These are phyloP conservation scores for Sporobolomyces roseus DNA, from an alignment of 768 basidiomycete genomes.

Conservation along the genomic window DNA sequence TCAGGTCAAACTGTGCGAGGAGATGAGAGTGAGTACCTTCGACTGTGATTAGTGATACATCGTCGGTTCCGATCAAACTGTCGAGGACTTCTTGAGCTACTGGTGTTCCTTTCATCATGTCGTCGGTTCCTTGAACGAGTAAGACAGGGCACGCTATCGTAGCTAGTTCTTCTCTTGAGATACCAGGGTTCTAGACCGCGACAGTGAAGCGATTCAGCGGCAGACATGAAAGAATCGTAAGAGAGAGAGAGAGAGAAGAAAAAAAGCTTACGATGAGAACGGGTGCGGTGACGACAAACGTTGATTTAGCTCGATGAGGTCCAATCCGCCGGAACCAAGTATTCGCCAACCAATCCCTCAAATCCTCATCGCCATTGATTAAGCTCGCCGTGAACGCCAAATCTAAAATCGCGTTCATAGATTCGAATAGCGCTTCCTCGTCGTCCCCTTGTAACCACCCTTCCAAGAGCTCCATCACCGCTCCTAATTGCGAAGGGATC, in stretches of 20 bases:
- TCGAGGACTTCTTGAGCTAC: neutral
- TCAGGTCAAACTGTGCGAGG: too few relatives aligned
- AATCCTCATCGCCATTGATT: neutral
- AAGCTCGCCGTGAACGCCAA: neutral
- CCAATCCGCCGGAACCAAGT: conserved; percentile 4
- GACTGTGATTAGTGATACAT: neutral
- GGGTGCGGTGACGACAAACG: neutral
- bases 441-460: conserved; percentile 1
- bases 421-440: neutral
- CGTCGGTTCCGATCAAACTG: neutral
- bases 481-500: neutral
- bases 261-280: neutral
- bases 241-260: neutral
- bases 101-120: neutral
- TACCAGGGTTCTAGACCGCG: neutral
- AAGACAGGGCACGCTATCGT: neutral
- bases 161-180: neutral
- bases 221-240: too few relatives aligned
- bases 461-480: neutral
- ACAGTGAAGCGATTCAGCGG: too few relatives aligned
- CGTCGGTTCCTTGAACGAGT: neutral
- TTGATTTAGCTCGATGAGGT: conserved; percentile 4
- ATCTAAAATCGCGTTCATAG: neutral
- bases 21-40: neutral
- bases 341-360: neutral